A percentile compares a stretch with the other conserved stretches of the same genome.
These are phyloP conservation scores for Candida fluviatilis DNA, from an alignment of 805 yeast species.

Conservation along the genomic window DNA sequence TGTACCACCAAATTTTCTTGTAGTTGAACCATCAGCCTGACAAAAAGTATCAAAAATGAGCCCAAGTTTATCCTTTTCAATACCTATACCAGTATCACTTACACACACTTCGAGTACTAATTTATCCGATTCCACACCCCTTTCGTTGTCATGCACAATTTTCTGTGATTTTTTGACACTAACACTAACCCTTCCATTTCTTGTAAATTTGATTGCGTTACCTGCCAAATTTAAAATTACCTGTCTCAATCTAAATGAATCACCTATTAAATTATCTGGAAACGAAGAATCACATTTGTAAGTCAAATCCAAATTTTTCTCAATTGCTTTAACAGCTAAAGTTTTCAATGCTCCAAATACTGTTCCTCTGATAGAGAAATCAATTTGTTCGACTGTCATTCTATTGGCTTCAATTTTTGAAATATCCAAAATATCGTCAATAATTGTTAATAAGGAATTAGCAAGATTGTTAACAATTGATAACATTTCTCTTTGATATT, in stretches of 20 bases:
- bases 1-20: slow-evolving; percentile 90
- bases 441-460: slow-evolving; percentile 77
- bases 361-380: slow-evolving; percentile 80
- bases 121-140: slow-evolving; percentile 24
- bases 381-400: slow-evolving; percentile 89
- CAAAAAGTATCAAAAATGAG: slow-evolving; percentile 86
- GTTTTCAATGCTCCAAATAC: slow-evolving; percentile 89
- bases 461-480: slow-evolving; percentile 87
- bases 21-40: slow-evolving; percentile 92
- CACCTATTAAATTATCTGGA: slow-evolving; percentile 85
- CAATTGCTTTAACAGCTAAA: slow-evolving; percentile 84
- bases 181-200: slow-evolving; percentile 74
- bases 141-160: slow-evolving; percentile 24
- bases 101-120: slow-evolving; percentile 75
- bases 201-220: slow-evolving; percentile 85
- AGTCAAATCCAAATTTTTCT: slow-evolving; percentile 73
- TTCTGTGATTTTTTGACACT: slow-evolving; percentile 55
- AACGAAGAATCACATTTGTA: slow-evolving; percentile 82
- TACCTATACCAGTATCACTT: slow-evolving; percentile 88
- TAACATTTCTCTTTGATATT: slow-evolving; percentile 88
- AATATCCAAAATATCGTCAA: slow-evolving; percentile 87
- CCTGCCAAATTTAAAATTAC: slow-evolving; percentile 85
- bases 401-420: slow-evolving; percentile 91
- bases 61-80: slow-evolving; percentile 78
- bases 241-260: slow-evolving; percentile 82